Base-by-base conservation (phyloP, 345 rosid genomes). In the Lepidium africanum region DNA sequence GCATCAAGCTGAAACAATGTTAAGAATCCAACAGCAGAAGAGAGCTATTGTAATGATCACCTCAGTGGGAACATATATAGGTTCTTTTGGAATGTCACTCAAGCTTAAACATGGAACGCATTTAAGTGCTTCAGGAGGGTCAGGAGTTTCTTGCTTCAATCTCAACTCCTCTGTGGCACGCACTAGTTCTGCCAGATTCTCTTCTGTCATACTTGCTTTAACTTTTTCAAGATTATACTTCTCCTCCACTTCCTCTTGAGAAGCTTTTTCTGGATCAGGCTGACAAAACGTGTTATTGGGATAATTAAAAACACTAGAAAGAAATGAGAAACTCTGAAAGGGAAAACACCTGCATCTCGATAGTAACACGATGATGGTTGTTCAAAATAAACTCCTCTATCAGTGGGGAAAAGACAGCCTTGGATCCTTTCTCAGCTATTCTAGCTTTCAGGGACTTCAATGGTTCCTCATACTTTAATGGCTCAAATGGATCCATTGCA, bases 401-500 rank as follows among this genome's bases (percentile, higher is more conserved):
- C 56, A 88, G 69, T 14, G 97, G 97, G 69, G 92, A 90, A 75
- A 93, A 93, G 74, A 90, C 96, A 75, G 96, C 92, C 80, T 87
- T 90, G 66, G 96, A 79, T 64, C 98, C 96, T 59, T 90, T 83
- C 78, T 83, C 76, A 32, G 90, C 85, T 77, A 90, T 88, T 86
- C 88, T 85, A 14, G 89, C 77, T 84, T 93, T 93, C 57, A 90
- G 74, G 54, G 73, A 83, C 80, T 58, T 76, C 78, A 88, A 81
- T 15, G 98, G 98, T 72, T 88, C 80, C 81, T 84, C 87, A 69
- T 90, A 93, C 69, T 86, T 93, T 53, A 93, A 76, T 49, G 98
- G 97, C 78, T 86, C 89, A 77, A 93, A 88, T 59, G 98, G 98
- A 84, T 90, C 82, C 96, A 85, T 80, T 71, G 88, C 98, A 77